These are phyloP conservation scores for Epithemia pelagica DNA, from an alignment of 108 stramenopile genomes.

Conservation along the genomic window DNA sequence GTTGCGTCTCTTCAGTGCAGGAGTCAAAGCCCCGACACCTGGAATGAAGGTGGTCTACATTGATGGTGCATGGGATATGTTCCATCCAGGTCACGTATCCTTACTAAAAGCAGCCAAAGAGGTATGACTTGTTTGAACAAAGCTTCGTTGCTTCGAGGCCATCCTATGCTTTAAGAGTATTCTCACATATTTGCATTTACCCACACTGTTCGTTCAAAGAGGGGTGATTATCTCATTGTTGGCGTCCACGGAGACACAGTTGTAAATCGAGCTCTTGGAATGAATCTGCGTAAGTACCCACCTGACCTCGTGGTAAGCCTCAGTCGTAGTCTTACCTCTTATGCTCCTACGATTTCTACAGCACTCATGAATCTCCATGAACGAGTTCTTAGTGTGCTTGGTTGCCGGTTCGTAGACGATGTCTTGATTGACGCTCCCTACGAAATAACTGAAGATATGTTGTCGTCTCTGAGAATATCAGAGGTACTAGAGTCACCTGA, in stretches of 20 bases:
- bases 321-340: too few species aligned
- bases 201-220: constrained; percentile 13
- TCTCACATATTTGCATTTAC: neutral
- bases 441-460: constrained; percentile 88
- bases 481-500: constrained; percentile 59
- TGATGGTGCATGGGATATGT: constrained; percentile 98
- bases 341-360: constrained; percentile 16
- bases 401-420: constrained; percentile 91
- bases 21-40: constrained; percentile 72
- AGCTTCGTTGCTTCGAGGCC: neutral
- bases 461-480: constrained; percentile 65
- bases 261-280: constrained; percentile 81
- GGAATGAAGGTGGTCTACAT: constrained; percentile 91
- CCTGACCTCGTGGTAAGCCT: too few species aligned
- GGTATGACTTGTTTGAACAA: constrained; percentile 27
- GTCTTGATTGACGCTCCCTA: constrained; percentile 95
- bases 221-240: constrained; percentile 96
- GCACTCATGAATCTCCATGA: constrained; percentile 95
- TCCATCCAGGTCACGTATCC: constrained; percentile 95
- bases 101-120: constrained; percentile 76
- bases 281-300: constrained; percentile 13
- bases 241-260: constrained; percentile 94
- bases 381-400: constrained; percentile 89
- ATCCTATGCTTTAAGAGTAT: neutral
- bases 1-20: constrained; percentile 88